Conservation (phyloP, 495 filamentous ascomycete genomes). For the Emericellopsis terricola region DNA sequence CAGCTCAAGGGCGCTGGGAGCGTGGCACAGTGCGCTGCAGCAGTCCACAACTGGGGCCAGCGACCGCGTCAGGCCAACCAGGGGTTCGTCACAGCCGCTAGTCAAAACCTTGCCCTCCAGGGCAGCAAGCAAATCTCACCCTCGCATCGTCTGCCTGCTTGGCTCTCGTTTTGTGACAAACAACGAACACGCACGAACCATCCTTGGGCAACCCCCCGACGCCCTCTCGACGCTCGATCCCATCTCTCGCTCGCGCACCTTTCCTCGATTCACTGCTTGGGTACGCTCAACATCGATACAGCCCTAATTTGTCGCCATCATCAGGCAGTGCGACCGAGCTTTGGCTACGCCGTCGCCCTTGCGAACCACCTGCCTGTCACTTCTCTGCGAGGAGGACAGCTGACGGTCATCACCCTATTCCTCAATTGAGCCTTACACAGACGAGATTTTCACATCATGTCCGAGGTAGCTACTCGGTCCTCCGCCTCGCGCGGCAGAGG, state of each 20-base stretch:
- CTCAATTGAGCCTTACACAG: no score
- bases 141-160: background rate
- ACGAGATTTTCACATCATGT: no score
- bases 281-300: constrained; percentile 14
- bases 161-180: no score
- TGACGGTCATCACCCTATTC: no score
- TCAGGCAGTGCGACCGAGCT: background rate
- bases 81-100: no score
- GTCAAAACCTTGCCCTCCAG: background rate
- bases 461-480: constrained; percentile 15
- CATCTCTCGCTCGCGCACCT: constrained; percentile 10
- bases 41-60: no score
- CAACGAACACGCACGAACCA: no score
- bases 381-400: constrained; percentile 1
- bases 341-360: background rate
- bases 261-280: constrained; percentile 11
- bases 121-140: background rate
- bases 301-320: constrained; percentile 2
- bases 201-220: no score
- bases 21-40: no score
- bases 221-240: constrained; percentile 9
- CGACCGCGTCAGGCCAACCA: no score
- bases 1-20: no score
- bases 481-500: constrained; percentile 53
- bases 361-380: constrained; percentile 1